phyloP scores from a whole-genome alignment of 2,329 filamentous ascomycete species.

The Exophiala alcalophila region DNA sequence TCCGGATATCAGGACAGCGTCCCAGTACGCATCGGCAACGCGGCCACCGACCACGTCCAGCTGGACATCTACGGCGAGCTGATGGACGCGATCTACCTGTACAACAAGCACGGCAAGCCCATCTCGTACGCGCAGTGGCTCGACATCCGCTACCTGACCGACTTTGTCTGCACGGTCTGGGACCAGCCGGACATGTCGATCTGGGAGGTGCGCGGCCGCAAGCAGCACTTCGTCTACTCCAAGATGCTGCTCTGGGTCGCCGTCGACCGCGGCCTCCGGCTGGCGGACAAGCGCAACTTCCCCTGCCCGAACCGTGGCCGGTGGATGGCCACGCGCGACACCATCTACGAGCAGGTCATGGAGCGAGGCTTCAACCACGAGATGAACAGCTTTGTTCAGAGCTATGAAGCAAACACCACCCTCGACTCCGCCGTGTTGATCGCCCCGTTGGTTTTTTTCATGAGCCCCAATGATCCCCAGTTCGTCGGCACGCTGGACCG shows the following conservation, averaged over 20 bases:
- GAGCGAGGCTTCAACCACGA: slow-evolving; percentile 71
- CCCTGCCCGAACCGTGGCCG: slow-evolving; percentile 67
- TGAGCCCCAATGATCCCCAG: slow-evolving; percentile 71
- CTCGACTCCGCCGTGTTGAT: slow-evolving; percentile 74
- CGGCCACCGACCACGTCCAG: slow-evolving; percentile 71
- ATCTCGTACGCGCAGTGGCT: slow-evolving; percentile 75
- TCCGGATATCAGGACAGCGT: slow-evolving; percentile 69
- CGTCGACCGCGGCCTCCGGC: slow-evolving; percentile 69
- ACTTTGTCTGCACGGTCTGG: slow-evolving; percentile 68
- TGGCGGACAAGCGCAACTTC: slow-evolving; percentile 71
- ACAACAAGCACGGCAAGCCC: slow-evolving; percentile 76
- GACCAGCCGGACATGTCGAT: slow-evolving; percentile 74
- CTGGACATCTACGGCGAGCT: slow-evolving; percentile 78
- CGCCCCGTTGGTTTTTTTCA: slow-evolving; percentile 75
- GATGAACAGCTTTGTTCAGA: slow-evolving; percentile 69
- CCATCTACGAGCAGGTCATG: slow-evolving; percentile 73
- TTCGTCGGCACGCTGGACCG: slow-evolving; percentile 70
- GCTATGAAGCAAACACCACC: slow-evolving; percentile 67
- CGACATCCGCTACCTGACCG: slow-evolving; percentile 63
- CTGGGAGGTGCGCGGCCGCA: slow-evolving; percentile 74
- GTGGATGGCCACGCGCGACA: slow-evolving; percentile 66
- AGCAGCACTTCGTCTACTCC: slow-evolving; percentile 77
- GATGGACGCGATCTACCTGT: slow-evolving; percentile 73
- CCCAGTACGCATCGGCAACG: slow-evolving; percentile 74
- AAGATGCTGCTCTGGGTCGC: slow-evolving; percentile 83